Base-by-base conservation (phyloP, 768 basidiomycete genomes). In the Phylloporus rhodoxanthus region DNA sequence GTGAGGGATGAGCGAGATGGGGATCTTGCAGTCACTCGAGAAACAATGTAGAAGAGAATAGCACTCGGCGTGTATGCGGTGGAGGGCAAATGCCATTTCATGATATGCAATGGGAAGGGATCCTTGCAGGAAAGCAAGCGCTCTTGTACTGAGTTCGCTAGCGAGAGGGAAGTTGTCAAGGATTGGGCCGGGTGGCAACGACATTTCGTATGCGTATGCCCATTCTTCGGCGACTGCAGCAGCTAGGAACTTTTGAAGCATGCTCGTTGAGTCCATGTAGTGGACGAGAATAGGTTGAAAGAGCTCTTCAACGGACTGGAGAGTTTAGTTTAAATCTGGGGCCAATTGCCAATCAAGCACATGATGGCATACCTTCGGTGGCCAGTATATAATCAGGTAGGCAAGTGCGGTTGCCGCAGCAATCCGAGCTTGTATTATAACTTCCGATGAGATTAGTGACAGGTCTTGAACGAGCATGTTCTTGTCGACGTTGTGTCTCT, bases 401-500 rank as follows among this genome's bases (percentile, higher is more conserved):
- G 91, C 87, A 23, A 97, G 66, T 2, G 91, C 90, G 1, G 78
- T 81, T 1, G 91, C 85, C 5, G 84, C 79, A 7, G 86, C 81
- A 5, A 97, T 68, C 20, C 94, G 77, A 15, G 90, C 91, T 54
- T 87, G 82, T 50, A 94, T 64, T 32, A 91, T 81, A 5, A 81
- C 70, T 59, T 96, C 92, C 20, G 78, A 69, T 6, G 84, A 74
- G 28, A 98, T 77, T 32, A 99, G 73, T 1, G 90, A 82, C 37
- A 92, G 71, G 64, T 99, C 96, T 62, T 97, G 94, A 5, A 79
- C 75, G 20, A 97, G 74, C 84, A 98, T 92, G 51, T 87, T 87
- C 74, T 92, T 98, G 72, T 99, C 96, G 28, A 98, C 91, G 58
- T 96, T 93, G 64, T 98, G 91, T 40, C 83, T 78, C 64, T 91